A percentile compares a stretch with the other conserved stretches of the same genome.
Evolutionary conservation across 768 basidiomycete genomes (phyloP).

Genomic region (Leccinum subtestaceum): DNA sequence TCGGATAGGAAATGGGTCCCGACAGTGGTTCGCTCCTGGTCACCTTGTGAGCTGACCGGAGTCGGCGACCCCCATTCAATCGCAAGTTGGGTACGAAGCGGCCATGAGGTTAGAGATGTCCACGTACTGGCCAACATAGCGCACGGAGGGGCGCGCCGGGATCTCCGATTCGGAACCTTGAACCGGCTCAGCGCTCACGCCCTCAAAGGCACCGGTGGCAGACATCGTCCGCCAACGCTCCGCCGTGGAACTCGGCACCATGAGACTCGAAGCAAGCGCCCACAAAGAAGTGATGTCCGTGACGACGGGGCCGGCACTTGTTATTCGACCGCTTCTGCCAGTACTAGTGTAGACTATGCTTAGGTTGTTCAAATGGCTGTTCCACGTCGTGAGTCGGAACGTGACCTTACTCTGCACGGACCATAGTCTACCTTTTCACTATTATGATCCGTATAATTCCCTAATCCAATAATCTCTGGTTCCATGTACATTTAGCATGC

Average conservation of each 20-base stretch:
- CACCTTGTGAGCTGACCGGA: too few relatives aligned
- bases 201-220: slow-evolving; percentile 36
- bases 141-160: slow-evolving; percentile 48
- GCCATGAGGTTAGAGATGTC: slow-evolving; percentile 33
- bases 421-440: too few relatives aligned
- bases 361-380: too few relatives aligned
- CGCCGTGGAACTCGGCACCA: slow-evolving; percentile 45
- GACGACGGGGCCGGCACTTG: slow-evolving; percentile 27
- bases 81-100: slow-evolving; percentile 24
- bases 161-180: slow-evolving; percentile 32
- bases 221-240: slow-evolving; percentile 40
- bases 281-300: slow-evolving; percentile 41
- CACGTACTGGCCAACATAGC: slow-evolving; percentile 43
- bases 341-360: too few relatives aligned
- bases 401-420: too few relatives aligned
- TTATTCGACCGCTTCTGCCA: too few relatives aligned
- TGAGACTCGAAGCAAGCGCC: slow-evolving; percentile 43
- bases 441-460: too few relatives aligned
- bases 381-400: too few relatives aligned
- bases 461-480: too few relatives aligned
- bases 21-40: not conserved
- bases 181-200: slow-evolving; percentile 39
- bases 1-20: not conserved
- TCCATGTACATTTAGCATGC: too few relatives aligned
- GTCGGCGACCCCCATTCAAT: slow-evolving; percentile 15